Evolutionary conservation across 2,329 filamentous ascomycete species (phyloP), one percentile per base, ranked within the genome.

Genomic region (Talaromyces sp.): DNA sequence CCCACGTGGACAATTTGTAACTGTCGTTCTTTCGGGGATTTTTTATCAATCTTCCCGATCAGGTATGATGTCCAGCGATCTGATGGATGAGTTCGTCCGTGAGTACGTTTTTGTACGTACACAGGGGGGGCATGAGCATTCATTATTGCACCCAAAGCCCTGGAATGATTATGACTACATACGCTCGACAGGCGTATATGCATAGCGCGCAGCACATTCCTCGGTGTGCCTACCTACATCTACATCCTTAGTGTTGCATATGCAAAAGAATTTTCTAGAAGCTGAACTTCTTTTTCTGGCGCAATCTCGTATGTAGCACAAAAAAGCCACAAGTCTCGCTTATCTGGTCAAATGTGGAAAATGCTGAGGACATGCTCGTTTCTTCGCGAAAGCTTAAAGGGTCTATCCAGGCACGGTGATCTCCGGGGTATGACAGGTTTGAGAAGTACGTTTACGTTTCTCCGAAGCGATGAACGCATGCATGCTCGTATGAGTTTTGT

Each of bases 181-280:
- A 6, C 27, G 27, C 27, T 31, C 7, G 27, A 31, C 5, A 19
- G 43, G 19, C 43, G 43, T 45, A 33, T 27, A 17, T 35, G 49
- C 49, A 52, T n/a, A 52, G 27, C 49, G 17, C 22, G 15, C 39
- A 37, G 9, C 22, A 8, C 45, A 52, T 52, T 56, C 17, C 33
- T 56, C 33, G n/a, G 31, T 31, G 31, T 31, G 49, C 49, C 52
- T 37, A 22, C 49, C 17, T 56, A 19, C 5, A 41, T 57, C 54
- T 3, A 27, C 27, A 6, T 27, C 27, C 27, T 31, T 7, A 22
- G 27, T 31, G 27, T 31, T 27, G 37, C 39, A 27, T 45, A 27
- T 60, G 57, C 57, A 47, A 60, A 6, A 47, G 57, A 60, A 60
- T 33, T 60, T 60, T 60, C 37, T 33, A 47, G 57, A 60, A 60